phyloP scores from a whole-genome alignment of 1,284 basidiomycete species.

The Sanghuangporus sanghuang region DNA sequence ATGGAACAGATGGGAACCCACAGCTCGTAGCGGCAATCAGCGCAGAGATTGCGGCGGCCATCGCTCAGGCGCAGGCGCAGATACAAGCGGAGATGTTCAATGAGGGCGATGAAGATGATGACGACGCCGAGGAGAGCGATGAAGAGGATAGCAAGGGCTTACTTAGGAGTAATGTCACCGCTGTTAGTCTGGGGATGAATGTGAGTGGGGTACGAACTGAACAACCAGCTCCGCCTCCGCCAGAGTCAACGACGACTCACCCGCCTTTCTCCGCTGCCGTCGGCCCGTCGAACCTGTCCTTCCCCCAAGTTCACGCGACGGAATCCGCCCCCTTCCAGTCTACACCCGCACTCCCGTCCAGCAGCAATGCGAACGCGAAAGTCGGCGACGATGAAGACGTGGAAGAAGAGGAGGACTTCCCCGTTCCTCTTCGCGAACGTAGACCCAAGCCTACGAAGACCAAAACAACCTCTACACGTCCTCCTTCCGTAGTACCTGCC shows the following conservation, averaged over 20 bases:
- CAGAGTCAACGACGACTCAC: background rate
- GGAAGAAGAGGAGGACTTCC: slow-evolving; percentile 59
- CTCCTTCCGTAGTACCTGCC: background rate
- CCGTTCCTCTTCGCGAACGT: slow-evolving; percentile 55
- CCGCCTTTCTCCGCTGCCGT: no score
- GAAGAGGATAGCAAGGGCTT: slow-evolving; percentile 19
- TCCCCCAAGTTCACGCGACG: no score
- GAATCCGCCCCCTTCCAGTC: background rate
- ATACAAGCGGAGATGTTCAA: slow-evolving; percentile 5
- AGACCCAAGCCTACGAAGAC: slow-evolving; percentile 26
- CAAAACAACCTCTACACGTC: background rate
- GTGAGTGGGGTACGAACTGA: slow-evolving; percentile 16
- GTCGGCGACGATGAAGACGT: slow-evolving; percentile 21
- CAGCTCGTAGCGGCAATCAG: slow-evolving; percentile 59
- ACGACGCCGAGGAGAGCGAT: slow-evolving; percentile 30
- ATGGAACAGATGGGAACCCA: slow-evolving; percentile 43
- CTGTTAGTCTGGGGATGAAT: slow-evolving; percentile 7
- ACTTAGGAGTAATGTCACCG: slow-evolving; percentile 21
- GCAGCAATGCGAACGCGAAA: background rate
- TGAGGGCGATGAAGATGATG: slow-evolving; percentile 18
- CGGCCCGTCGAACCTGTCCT: no score
- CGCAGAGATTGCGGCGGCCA: slow-evolving; percentile 68
- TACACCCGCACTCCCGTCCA: background rate
- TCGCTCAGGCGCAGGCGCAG: slow-evolving; percentile 52
- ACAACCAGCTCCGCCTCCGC: background rate